phyloP scores from a whole-genome alignment of 768 basidiomycete species.

The Pisolithus albus region DNA sequence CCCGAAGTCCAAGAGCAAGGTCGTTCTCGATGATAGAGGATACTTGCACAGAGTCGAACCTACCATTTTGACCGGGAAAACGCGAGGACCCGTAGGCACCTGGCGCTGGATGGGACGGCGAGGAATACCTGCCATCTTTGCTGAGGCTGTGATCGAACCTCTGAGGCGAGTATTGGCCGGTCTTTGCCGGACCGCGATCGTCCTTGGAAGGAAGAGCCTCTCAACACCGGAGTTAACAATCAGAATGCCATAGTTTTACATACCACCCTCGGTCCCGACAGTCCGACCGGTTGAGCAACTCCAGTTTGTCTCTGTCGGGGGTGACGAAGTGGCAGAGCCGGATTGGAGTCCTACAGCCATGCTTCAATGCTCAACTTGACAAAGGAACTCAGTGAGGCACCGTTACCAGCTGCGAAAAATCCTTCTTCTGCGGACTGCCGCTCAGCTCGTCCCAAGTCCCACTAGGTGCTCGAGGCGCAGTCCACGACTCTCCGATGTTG shows the following conservation, averaged over 20 bases:
- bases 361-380: slow-evolving; percentile 6
- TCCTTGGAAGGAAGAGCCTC: slow-evolving; percentile 30
- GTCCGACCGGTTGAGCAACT: slow-evolving; percentile 30
- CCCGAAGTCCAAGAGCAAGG: slow-evolving; percentile 50
- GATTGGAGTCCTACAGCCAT: slow-evolving; percentile 33
- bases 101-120: slow-evolving; percentile 34
- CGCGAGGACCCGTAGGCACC: slow-evolving; percentile 26
- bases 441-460: slow-evolving; percentile 56
- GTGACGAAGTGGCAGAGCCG: slow-evolving; percentile 39
- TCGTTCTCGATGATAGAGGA: slow-evolving; percentile 45
- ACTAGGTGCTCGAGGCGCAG: slow-evolving; percentile 41
- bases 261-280: slow-evolving; percentile 38
- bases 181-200: slow-evolving; percentile 41
- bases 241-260: slow-evolving; percentile 8
- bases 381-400: slow-evolving; percentile 13
- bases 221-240: slow-evolving; percentile 14
- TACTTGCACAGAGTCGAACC: slow-evolving; percentile 33
- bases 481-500: slow-evolving; percentile 46
- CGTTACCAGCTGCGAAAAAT: slow-evolving; percentile 41
- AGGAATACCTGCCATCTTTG: slow-evolving; percentile 41
- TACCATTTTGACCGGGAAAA: slow-evolving; percentile 25
- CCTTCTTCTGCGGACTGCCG: slow-evolving; percentile 44
- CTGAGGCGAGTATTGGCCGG: slow-evolving; percentile 48
- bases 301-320: slow-evolving; percentile 41
- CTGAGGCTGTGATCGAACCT: slow-evolving; percentile 42